Percentiles rank a stretch among this genome's conserved stretches.
Conservation (phyloP, 2,329 filamentous ascomycete species). For the Tolypocladium amazonense region DNA sequence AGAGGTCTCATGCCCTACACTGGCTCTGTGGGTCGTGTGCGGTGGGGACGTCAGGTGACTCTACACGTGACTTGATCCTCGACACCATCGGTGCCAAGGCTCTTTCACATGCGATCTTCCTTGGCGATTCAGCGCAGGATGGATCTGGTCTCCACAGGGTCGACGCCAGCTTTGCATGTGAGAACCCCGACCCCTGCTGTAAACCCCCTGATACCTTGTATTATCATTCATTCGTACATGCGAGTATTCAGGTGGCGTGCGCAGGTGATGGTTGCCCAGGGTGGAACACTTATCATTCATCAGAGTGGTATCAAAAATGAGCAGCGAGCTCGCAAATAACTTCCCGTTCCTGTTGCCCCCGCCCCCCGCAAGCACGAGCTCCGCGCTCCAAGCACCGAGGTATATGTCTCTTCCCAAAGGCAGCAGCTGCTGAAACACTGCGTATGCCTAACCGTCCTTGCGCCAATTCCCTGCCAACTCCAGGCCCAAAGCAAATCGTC, state of each 20-base stretch:
- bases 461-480: background rate
- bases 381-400: background rate
- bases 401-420: background rate
- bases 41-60: constrained; percentile 1
- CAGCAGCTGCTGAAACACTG: background rate
- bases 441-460: background rate
- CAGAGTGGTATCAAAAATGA: background rate
- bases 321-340: background rate
- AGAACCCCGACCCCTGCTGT: background rate
- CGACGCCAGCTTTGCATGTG: background rate
- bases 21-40: background rate
- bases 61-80: background rate
- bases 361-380: background rate
- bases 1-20: constrained; percentile 25
- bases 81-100: background rate
- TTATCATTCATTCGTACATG: background rate
- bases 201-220: background rate
- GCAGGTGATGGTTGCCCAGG: background rate
- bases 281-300: background rate
- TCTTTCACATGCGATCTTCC: background rate
- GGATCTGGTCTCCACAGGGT: background rate
- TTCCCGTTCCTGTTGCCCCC: background rate
- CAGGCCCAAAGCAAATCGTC: background rate
- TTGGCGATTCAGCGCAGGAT: background rate
- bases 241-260: background rate